Conservation (phyloP, 208 protist genomes). For the Leptomonas pyrrhocoris region DNA sequence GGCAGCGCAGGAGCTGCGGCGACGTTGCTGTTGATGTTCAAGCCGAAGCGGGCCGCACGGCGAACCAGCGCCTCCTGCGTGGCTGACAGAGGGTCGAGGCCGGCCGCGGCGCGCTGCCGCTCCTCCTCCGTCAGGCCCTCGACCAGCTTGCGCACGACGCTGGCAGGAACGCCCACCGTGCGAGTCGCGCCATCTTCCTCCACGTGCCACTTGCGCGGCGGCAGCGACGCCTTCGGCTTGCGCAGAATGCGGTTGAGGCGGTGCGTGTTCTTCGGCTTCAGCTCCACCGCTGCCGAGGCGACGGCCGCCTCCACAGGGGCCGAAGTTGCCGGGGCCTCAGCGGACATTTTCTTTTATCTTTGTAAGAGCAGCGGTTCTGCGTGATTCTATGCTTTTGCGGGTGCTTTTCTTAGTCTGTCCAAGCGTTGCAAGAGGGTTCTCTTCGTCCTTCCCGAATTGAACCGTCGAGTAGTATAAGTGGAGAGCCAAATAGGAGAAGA, state of each 20-base stretch:
- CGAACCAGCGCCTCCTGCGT: constrained; percentile 67
- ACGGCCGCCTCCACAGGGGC: constrained; percentile 4
- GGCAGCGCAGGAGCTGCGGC: constrained; percentile 28
- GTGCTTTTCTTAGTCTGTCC: too few species aligned
- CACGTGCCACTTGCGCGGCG: constrained; percentile 59
- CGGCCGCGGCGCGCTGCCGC: constrained; percentile 47
- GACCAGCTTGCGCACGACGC: constrained; percentile 45
- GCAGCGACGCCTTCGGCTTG: constrained; percentile 69
- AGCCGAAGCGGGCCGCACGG: constrained; percentile 79
- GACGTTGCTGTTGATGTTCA: constrained; percentile 27
- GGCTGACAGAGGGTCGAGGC: constrained; percentile 58
- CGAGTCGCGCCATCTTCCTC: constrained; percentile 12
- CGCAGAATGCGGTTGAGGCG: constrained; percentile 86
- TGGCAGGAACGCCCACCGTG: constrained; percentile 42
- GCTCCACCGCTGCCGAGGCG: constrained; percentile 21
- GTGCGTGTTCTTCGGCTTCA: constrained; percentile 78
- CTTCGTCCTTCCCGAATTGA: too few species aligned
- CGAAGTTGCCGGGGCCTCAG: constrained; percentile 16
- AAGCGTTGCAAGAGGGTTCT: too few species aligned
- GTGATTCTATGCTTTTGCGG: too few species aligned
- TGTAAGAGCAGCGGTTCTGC: background rate
- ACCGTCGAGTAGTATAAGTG: too few species aligned
- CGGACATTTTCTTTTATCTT: constrained; percentile 13
- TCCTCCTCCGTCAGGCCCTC: constrained; percentile 63
- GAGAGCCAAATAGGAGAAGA: too few species aligned